Base-by-base conservation (phyloP, 1,284 basidiomycete species). In the Malassezia slooffiae region DNA sequence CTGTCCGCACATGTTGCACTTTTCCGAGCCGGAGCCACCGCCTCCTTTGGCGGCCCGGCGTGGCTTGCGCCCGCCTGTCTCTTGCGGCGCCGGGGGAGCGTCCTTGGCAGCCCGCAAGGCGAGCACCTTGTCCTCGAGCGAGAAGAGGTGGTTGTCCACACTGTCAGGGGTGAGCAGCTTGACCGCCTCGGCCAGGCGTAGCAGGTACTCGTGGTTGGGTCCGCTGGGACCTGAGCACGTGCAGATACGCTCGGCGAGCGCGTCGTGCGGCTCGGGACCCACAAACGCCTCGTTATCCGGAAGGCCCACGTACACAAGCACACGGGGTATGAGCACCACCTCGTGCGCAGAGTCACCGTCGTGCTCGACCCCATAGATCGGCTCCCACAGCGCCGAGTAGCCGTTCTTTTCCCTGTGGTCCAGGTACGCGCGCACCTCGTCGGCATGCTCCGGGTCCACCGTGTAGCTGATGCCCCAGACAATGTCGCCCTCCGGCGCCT, bases 381-480 rank as follows among this genome's bases (percentile, higher is more conserved):
- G 43, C 11, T 53, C 58, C 22, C 49, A 38, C 43, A 59, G 52
- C 4, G 62, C 41, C 10, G 51, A 50, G 41, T 47, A 56, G 31
- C 64, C 46, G 35, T 80, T 82, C 77, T 86, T 86, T 72, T 87
- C 85, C 47, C 85, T 74, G 61, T 84, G 62, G 82, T 85, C 85
- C 62, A 89, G 72, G 66, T 88, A 85, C 39, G 80, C 80, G 29
- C 81, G 75, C 12, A 87, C 85, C 68, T 85, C 82, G 0, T 74
- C 70, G 37, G 78, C 79, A 55, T 83, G 77, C 22, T 66, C 73
- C 0, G 84, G 81, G 57, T 88, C 82, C 61, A 89, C 86, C 10
- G 82, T 85, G 67, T 83, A 86, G 17, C 81, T 82, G 20, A 88
- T 71, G 10, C 85, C 86, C 85, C 85, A 89, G 4, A 89, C 85